Base-by-base conservation (phyloP, 1,139 yeast genomes). In the Zhuliangozyma parablackwelliae region DNA sequence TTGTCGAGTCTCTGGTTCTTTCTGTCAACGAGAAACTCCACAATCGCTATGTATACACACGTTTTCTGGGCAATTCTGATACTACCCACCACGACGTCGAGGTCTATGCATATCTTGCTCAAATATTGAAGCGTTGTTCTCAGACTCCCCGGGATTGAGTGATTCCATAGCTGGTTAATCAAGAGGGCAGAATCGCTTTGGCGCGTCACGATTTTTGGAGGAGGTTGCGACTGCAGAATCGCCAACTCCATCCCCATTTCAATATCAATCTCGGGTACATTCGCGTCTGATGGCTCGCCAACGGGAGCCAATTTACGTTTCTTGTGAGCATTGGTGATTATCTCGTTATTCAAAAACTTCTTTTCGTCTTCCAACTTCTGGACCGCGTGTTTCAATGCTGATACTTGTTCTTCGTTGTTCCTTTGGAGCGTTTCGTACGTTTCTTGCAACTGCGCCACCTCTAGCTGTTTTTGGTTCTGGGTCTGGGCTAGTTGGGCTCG, bases 341-440 rank as follows among this genome's bases (percentile, higher is more conserved):
- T 47, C 45, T 69, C 75, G 47, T 69, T 68, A 36, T 56, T 61
- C 29, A 85, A 57, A 49, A 88, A 86, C 61, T 78, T 76, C 59
- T 78, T 78, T 49, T 86, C 94, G 48, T 82, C 88, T 50, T 81
- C 85, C 31, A 82, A 57, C 42, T 72, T 71, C 45, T 71, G 78
- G 2, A 84, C 64, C 21, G 70, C 64, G 28, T 62, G 63, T 38
- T 63, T 62, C 37, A 80, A 54, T 10, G 63, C 57, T 13, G 54
- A 55, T 6, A 78, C 53, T 44, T 74, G 77, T 2, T 59, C 63
- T 20, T 68, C 70, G 35, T 69, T 61, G 25, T 63, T 62, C 24
- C 55, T 50, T 36, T 65, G 52, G 10, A 57, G 44, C 21, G 46
- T 45, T 2, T 57, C 51, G 38, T 63, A 67, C 3, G 65, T 53